Conservation (phyloP, 257 asterid species). For the Apocynum venetum region DNA sequence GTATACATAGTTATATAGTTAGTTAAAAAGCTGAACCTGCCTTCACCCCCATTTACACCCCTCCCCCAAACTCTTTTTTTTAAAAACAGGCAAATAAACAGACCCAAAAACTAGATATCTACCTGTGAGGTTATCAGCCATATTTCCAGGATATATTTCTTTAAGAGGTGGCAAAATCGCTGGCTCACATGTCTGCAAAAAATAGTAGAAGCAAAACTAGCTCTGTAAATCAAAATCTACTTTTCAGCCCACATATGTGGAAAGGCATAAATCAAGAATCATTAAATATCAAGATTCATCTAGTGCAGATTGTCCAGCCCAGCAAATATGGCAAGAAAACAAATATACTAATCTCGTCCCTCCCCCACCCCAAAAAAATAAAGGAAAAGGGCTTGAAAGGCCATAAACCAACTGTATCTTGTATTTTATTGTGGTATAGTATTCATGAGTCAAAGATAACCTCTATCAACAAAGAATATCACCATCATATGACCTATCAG, state of each 20-base stretch:
- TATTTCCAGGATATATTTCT: conserved; percentile 86
- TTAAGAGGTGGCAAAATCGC: conserved; percentile 81
- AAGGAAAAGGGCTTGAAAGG: not conserved
- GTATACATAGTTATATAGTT: not conserved
- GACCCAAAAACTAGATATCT: conserved; percentile 1
- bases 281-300: not conserved
- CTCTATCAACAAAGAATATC: no score
- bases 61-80: no score
- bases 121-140: conserved; percentile 82
- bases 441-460: not conserved
- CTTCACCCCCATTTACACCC: no score
- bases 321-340: not conserved
- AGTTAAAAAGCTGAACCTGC: not conserved
- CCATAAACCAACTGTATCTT: not conserved
- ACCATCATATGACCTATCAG: not conserved
- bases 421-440: not conserved
- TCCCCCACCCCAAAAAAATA: not conserved
- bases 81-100: not conserved
- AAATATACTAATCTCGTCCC: not conserved
- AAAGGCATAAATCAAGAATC: not conserved
- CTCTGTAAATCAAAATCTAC: conserved; percentile 8
- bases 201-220: conserved; percentile 17
- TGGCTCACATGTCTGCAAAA: conserved; percentile 81
- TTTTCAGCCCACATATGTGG: not conserved
- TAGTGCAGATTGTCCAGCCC: not conserved